Evolutionary conservation across 2,329 filamentous ascomycete genomes (phyloP).

Genomic region (Fusarium sororula): DNA sequence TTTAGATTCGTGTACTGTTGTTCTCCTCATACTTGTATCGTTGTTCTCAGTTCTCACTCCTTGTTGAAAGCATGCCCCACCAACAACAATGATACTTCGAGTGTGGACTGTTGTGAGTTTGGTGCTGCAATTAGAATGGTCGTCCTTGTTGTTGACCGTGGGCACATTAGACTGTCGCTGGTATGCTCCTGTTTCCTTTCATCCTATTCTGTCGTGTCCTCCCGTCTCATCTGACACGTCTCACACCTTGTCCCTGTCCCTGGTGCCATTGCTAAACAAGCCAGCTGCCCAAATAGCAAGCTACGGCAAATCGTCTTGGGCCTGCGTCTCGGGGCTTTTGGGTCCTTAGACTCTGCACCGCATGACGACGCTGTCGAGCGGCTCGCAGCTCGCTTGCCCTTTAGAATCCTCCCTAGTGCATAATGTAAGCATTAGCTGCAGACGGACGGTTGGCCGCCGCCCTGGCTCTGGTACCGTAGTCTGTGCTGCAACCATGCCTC

Average conservation of each 20-base stretch:
- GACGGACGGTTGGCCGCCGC: slow-evolving; percentile 31
- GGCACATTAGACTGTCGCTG: slow-evolving; percentile 13
- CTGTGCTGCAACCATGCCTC: background rate
- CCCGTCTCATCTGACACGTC: slow-evolving; percentile 32
- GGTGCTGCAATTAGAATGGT: background rate
- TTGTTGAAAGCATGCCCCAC: background rate
- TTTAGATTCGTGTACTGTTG: slow-evolving; percentile 2
- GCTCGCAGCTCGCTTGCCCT: slow-evolving; percentile 21
- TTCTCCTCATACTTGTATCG: slow-evolving; percentile 2
- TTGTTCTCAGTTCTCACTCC: slow-evolving; percentile 6
- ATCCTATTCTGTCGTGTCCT: slow-evolving; percentile 23
- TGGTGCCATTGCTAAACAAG: slow-evolving; percentile 14
- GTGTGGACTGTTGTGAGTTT: background rate
- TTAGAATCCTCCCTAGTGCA: slow-evolving; percentile 22
- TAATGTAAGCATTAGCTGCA: slow-evolving; percentile 29
- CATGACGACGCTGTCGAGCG: slow-evolving; percentile 37
- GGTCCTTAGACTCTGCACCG: slow-evolving; percentile 26
- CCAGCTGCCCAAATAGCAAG: slow-evolving; percentile 16
- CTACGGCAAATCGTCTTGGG: slow-evolving; percentile 24
- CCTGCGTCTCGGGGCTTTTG: slow-evolving; percentile 31
- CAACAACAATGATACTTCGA: background rate
- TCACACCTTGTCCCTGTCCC: slow-evolving; percentile 21
- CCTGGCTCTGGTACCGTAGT: background rate
- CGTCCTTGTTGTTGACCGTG: background rate
- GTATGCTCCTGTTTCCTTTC: slow-evolving; percentile 17